A percentile compares a stretch with the other conserved stretches of the same genome.
phyloP scores from a whole-genome alignment of 202 grass and related monocot species.

The Carex arenaria region DNA sequence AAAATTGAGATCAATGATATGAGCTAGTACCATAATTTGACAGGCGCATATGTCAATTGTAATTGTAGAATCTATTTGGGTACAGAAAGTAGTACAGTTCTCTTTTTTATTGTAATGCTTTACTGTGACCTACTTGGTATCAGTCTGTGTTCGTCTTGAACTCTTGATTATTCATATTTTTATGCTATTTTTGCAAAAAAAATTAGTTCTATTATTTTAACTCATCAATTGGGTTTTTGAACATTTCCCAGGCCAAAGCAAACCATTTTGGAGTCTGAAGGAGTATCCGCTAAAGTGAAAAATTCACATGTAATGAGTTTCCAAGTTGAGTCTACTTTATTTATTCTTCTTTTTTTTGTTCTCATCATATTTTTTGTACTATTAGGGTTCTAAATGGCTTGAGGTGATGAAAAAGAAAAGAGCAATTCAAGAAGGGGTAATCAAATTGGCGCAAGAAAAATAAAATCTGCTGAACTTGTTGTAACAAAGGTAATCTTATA shows the following conservation, averaged over 20 bases:
- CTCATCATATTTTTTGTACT: constrained; percentile 9
- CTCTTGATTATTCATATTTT: constrained; percentile 17
- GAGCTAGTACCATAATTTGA: background rate
- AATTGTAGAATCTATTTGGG: background rate
- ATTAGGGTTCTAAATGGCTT: constrained; percentile 72
- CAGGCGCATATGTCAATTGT: background rate
- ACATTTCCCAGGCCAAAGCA: constrained; percentile 70
- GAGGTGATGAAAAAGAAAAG: constrained; percentile 94
- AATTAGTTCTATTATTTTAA: background rate
- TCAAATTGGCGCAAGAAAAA: constrained; percentile 71
- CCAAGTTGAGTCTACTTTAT: background rate
- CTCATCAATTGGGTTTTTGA: background rate
- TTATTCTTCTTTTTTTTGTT: background rate
- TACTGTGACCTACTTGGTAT: background rate
- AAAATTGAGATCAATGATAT: background rate
- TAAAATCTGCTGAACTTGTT: constrained; percentile 27
- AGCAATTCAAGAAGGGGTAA: constrained; percentile 77
- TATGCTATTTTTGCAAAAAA: background rate
- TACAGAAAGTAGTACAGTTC: background rate
- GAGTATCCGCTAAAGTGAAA: constrained; percentile 63
- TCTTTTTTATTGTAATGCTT: background rate
- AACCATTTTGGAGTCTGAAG: constrained; percentile 96
- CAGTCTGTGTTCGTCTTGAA: background rate
- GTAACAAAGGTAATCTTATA: constrained; percentile 39
- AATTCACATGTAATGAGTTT: constrained; percentile 54